phyloP scores from a whole-genome alignment of 306 rosid species.

The Vigna hirtella region DNA sequence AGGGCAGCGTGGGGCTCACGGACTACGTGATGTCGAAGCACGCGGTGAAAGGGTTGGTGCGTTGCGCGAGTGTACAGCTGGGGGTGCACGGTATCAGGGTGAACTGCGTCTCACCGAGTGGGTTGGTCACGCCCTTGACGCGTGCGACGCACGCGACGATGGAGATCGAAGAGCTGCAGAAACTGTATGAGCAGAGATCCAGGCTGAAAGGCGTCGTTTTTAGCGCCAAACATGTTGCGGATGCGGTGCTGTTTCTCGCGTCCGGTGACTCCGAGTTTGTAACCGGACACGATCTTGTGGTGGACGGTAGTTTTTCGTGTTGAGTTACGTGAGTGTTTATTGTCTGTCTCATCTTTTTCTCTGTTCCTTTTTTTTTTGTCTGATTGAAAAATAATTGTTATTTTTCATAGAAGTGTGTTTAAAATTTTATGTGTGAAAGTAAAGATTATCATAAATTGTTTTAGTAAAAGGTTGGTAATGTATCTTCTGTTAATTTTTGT shows the following conservation, averaged over 20 bases:
- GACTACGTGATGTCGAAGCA: slow-evolving; percentile 70
- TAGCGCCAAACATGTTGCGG: slow-evolving; percentile 50
- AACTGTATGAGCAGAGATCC: not conserved
- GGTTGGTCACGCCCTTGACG: slow-evolving; percentile 48
- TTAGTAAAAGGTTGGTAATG: too few species aligned
- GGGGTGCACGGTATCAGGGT: slow-evolving; percentile 57
- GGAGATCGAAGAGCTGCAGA: slow-evolving; percentile 24
- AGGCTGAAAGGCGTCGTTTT: slow-evolving; percentile 55
- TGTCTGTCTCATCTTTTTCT: not conserved
- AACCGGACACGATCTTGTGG: slow-evolving; percentile 55
- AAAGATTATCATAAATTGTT: too few species aligned
- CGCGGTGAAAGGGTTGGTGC: slow-evolving; percentile 63
- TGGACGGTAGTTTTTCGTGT: slow-evolving; percentile 51
- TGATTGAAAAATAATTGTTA: too few species aligned
- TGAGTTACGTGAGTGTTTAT: too few species aligned
- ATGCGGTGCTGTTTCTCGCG: slow-evolving; percentile 62
- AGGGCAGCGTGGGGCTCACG: not conserved
- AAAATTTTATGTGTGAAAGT: too few species aligned
- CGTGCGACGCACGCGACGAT: not conserved
- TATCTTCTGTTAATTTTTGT: too few species aligned
- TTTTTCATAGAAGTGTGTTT: too few species aligned
- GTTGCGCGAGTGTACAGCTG: slow-evolving; percentile 42
- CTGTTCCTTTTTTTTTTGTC: too few species aligned
- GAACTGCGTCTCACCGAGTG: slow-evolving; percentile 64
- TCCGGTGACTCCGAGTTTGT: slow-evolving; percentile 56